Evolutionary conservation across 441 rosid genomes (phyloP).

Genomic region (Iberis amara): DNA sequence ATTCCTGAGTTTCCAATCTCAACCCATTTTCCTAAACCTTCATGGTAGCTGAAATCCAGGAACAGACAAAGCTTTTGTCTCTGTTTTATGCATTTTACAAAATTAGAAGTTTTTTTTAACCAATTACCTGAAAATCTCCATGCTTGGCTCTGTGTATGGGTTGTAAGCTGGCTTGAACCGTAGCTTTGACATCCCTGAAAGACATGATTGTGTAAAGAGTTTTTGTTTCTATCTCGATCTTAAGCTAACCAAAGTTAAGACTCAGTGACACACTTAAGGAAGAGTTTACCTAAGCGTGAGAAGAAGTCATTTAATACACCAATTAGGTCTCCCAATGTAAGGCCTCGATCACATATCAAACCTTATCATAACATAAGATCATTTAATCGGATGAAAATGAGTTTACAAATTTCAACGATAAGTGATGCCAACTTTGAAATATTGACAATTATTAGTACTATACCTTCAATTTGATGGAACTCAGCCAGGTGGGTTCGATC

Average conservation of each 20-base stretch:
- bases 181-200: conserved; percentile 77
- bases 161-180: conserved; percentile 94
- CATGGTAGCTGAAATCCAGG: conserved; percentile 55
- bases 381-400: neutral
- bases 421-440: neutral
- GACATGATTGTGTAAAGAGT: too few species aligned
- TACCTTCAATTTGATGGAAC: conserved; percentile 97
- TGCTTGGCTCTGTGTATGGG: conserved; percentile 95
- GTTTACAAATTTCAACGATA: too few species aligned
- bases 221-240: too few species aligned
- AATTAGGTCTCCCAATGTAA: conserved; percentile 84
- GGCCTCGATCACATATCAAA: conserved; percentile 83
- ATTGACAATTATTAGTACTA: neutral
- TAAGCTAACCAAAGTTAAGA: too few species aligned
- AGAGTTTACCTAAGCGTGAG: conserved; percentile 61
- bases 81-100: too few species aligned
- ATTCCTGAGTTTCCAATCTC: conserved; percentile 96
- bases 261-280: neutral
- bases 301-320: conserved; percentile 84
- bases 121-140: conserved; percentile 85
- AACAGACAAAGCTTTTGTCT: neutral
- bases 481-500: conserved; percentile 94
- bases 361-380: conserved; percentile 47
- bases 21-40: conserved; percentile 79
- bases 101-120: too few species aligned